Evolutionary conservation across 345 rosid species (phyloP).

Genomic region (Brassica nigra): DNA sequence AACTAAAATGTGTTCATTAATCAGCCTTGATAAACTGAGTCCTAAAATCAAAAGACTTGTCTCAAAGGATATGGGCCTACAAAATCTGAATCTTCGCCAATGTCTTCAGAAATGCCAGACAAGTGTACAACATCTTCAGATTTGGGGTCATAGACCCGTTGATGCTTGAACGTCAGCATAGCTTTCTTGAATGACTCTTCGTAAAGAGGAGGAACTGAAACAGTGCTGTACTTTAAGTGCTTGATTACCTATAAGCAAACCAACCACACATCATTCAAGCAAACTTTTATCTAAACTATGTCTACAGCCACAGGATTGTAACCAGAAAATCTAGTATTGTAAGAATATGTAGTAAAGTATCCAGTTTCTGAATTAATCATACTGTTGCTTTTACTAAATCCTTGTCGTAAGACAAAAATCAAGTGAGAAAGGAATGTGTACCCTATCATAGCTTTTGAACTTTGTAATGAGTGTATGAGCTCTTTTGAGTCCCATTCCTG

Average conservation of each 20-base stretch:
- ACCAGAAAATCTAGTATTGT: constrained; percentile 9
- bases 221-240: constrained; percentile 78
- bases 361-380: background rate
- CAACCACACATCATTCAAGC: constrained; percentile 8
- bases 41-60: constrained; percentile 14
- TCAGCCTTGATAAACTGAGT: constrained; percentile 5
- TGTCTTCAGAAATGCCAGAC: constrained; percentile 47
- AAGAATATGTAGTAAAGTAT: background rate
- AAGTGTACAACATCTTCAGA: constrained; percentile 62
- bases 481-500: constrained; percentile 95
- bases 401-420: background rate
- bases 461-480: constrained; percentile 82
- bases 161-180: constrained; percentile 83
- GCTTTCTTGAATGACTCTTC: constrained; percentile 91
- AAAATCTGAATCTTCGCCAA: constrained; percentile 64
- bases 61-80: constrained; percentile 96
- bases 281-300: background rate
- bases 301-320: background rate
- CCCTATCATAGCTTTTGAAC: constrained; percentile 85
- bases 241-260: constrained; percentile 70
- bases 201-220: constrained; percentile 76
- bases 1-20: constrained; percentile 6
- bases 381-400: background rate
- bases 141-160: constrained; percentile 80
- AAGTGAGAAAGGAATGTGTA: constrained; percentile 38